Conservation (phyloP, 2,329 filamentous ascomycete genomes). For the Ceratocystis variospora region DNA sequence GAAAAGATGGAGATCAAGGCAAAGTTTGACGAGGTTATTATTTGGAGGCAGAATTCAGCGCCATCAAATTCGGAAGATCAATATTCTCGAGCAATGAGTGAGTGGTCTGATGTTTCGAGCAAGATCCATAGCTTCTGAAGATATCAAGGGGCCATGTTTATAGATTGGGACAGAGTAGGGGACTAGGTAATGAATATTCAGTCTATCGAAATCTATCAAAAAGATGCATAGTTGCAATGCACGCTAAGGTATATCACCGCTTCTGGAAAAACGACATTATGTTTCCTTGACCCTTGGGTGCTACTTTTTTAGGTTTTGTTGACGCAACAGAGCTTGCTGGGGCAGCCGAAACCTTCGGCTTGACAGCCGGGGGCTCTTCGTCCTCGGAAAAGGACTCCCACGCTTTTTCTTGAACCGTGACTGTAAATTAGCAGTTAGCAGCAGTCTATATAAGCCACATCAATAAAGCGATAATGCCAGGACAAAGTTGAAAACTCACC, state of each 20-base stretch:
- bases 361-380: slow-evolving; percentile 40
- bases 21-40: slow-evolving; percentile 57
- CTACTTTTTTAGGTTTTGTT: slow-evolving; percentile 41
- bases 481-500: slow-evolving; percentile 39
- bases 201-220: neutral
- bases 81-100: slow-evolving; percentile 60
- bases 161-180: neutral
- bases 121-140: slow-evolving; percentile 24
- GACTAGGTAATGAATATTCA: neutral
- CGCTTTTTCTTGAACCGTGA: slow-evolving; percentile 67
- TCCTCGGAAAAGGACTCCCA: slow-evolving; percentile 96
- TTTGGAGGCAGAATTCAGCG: slow-evolving; percentile 71
- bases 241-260: slow-evolving; percentile 36
- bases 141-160: slow-evolving; percentile 28
- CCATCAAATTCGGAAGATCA: slow-evolving; percentile 46
- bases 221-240: neutral
- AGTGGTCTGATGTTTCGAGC: slow-evolving; percentile 66
- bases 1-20: slow-evolving; percentile 49
- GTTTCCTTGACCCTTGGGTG: slow-evolving; percentile 56
- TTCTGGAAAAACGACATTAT: slow-evolving; percentile 91
- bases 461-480: neutral
- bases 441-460: neutral
- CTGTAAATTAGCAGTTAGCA: slow-evolving; percentile 32
- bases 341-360: slow-evolving; percentile 36
- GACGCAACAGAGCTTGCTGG: slow-evolving; percentile 35